Base-by-base conservation (phyloP, 2,329 filamentous ascomycete genomes). In the Nigrograna mackinnonii region DNA sequence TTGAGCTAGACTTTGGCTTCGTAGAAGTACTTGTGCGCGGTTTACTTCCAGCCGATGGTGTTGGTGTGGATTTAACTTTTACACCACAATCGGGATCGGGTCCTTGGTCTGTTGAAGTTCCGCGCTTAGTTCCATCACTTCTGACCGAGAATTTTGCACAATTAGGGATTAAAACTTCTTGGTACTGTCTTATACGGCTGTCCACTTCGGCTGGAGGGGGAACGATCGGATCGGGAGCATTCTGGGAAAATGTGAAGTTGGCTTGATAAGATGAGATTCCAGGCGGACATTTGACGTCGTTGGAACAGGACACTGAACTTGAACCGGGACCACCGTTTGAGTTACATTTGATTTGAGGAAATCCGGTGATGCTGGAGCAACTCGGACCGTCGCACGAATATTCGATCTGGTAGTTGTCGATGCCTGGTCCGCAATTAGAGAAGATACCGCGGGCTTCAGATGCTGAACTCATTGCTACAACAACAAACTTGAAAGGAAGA, bases 171-270 rank as follows among this genome's bases (percentile, higher is more conserved):
- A 46, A 28, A 5, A 60, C 31, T n/a, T 49, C 35, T 36, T 60
- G 54, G 22, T 51, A 19, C 39, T 60, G 57, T 3, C 37, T 35
- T 17, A 58, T 40, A 20, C 37, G 37, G 22, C 21, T 47, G 34
- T 60, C 55, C 6, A 39, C 28, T 17, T 53, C 30, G 13, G 51
- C 51, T 3, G 44, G 46, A 12, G 51, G 44, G 4, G 54, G 55
- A 17, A 38, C 52, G 39, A 51, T 43, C 4, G 46, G 47, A 41
- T 58, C 57, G 3, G 47, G 45, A 17, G 57, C 47, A 17, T 52
- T 57, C 28, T 60, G 57, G 11, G 24, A 41, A 39, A 58, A 60
- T 13, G 53, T 58, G 32, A 58, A 58, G 37, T 58, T 58, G 6
- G 57, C 57, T 14, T 47, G 40, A 34, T 53, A 57, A 4, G 44